Conservation (phyloP, 495 filamentous ascomycete genomes). For the Aspergillus wentii region DNA sequence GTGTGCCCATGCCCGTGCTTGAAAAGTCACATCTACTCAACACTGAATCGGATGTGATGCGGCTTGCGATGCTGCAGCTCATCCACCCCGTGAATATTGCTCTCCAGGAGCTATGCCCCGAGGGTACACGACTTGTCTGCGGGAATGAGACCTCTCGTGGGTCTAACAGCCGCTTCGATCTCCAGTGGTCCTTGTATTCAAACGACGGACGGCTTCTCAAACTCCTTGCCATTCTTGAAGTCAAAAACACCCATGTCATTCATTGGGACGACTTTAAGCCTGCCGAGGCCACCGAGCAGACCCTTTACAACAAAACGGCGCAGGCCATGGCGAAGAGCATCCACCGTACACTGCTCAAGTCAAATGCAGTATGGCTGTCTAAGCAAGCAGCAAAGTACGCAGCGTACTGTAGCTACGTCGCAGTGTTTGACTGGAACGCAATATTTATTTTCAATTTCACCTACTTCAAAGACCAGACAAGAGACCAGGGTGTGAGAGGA, state of each 20-base stretch:
- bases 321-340: neutral
- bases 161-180: constrained; percentile 2
- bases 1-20: too few species aligned
- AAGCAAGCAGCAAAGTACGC: constrained; percentile 2
- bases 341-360: neutral
- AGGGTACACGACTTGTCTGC: neutral
- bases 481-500: neutral
- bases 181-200: constrained; percentile 1
- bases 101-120: neutral
- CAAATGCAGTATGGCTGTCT: constrained; percentile 1
- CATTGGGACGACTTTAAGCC: neutral
- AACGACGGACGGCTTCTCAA: neutral
- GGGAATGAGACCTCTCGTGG: neutral
- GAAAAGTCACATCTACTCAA: too few species aligned
- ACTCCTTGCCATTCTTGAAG: constrained; percentile 1
- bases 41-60: neutral
- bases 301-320: neutral
- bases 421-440: constrained; percentile 1
- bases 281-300: neutral
- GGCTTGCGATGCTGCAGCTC: neutral
- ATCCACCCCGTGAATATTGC: too few species aligned
- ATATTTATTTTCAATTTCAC: constrained; percentile 3
- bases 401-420: neutral
- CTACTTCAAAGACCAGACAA: too few species aligned
- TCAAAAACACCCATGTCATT: constrained; percentile 3